Evolutionary conservation across 1,139 yeast species (phyloP), one percentile per base, ranked within the genome.

Genomic region (Lodderomyces parapsilosis): DNA sequence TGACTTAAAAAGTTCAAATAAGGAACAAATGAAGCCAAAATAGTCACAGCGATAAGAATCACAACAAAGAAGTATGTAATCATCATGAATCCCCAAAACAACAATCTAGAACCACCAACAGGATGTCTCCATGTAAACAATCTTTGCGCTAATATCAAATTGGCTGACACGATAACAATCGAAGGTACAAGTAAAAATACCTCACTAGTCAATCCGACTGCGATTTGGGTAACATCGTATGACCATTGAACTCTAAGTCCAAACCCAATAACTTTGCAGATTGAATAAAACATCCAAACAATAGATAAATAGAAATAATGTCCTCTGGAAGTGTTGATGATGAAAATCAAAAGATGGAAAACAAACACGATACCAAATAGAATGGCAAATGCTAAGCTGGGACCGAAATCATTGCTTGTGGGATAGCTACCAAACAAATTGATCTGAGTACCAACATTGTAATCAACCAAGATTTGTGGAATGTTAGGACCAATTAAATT

Each of bases 81-180:
- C 34, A 61, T 53, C 76, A 71, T 71, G 41, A 60, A 49, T 41
- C 57, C 45, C 65, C 70, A 68, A 49, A 71, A 71, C 38, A 69
- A 52, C 36, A 49, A 55, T 40, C 74, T 52, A 17, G 70, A 63
- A 48, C 76, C 76, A 44, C 76, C 76, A 2, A 69, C 76, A 10
- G 77, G 77, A 55, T 71, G 77, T 56, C 77, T 61, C 76, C 76
- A 71, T 1, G 74, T 69, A 51, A 71, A 71, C 27, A 71, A 57
- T 49, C 77, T 59, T 52, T 70, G 76, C 10, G 75, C 74, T 45
- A 70, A 57, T 27, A 68, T 62, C 53, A 71, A 67, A 48, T 71
- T 68, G 28, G 66, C 59, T 3, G 74, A 65, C 2, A 64, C 69
- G 27, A 70, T 49, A 6, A 68, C 46, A 27, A 68, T 56, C 4